A percentile compares a stretch with the other conserved stretches of the same genome.
Conservation (phyloP, 495 filamentous ascomycete genomes). For the Hyaloscypha variabilis region DNA sequence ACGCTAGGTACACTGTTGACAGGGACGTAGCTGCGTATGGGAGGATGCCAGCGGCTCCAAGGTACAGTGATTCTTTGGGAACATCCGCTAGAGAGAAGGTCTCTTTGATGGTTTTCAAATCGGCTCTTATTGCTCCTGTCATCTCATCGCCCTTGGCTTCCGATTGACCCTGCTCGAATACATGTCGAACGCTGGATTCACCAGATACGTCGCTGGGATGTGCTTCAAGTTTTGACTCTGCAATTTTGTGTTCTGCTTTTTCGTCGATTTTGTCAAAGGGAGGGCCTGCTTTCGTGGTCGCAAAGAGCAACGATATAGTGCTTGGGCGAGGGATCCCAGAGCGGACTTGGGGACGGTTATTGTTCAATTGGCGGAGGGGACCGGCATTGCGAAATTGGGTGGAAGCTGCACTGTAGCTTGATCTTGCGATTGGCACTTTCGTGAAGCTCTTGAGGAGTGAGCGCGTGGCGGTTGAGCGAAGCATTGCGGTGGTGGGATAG, state of each 20-base stretch:
- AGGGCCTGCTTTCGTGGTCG: conserved; percentile 21
- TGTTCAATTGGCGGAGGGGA: conserved; percentile 20
- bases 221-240: conserved; percentile 51
- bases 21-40: conserved; percentile 90
- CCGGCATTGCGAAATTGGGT: conserved; percentile 19
- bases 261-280: conserved; percentile 48
- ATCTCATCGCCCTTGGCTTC: conserved; percentile 41
- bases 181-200: conserved; percentile 56
- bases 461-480: conserved; percentile 39
- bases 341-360: conserved; percentile 23
- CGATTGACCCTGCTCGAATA: conserved; percentile 46
- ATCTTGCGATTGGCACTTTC: conserved; percentile 27
- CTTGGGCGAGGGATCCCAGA: conserved; percentile 18
- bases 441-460: conserved; percentile 34
- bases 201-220: conserved; percentile 60
- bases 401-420: conserved; percentile 30
- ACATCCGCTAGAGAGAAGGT: conserved; percentile 80
- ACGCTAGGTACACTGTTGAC: conserved; percentile 84
- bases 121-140: conserved; percentile 67
- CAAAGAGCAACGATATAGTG: conserved; percentile 32
- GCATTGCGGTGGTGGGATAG: conserved; percentile 34
- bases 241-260: conserved; percentile 52
- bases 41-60: conserved; percentile 87
- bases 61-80: conserved; percentile 75
- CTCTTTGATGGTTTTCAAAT: conserved; percentile 80